Conservation (phyloP, 805 yeast genomes). For the Suhomyces kilbournensis region DNA sequence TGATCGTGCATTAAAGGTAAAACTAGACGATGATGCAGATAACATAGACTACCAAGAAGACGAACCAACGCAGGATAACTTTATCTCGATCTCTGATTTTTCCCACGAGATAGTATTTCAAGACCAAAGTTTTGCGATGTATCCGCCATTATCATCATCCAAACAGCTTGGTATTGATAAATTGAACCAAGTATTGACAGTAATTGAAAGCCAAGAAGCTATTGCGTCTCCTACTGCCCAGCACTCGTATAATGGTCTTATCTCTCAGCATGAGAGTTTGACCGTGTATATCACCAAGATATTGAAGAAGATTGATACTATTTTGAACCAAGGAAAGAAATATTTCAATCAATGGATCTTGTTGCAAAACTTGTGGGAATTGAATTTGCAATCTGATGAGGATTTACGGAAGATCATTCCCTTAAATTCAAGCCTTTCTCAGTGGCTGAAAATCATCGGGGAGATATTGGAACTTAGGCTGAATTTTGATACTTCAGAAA, state of each 20-base stretch:
- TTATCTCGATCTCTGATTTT: not conserved
- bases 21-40: not conserved
- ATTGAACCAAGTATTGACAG: constrained; percentile 15
- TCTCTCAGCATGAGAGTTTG: not conserved
- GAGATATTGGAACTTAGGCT: constrained; percentile 43
- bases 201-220: constrained; percentile 16
- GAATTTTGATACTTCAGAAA: constrained; percentile 51
- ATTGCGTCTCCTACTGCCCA: constrained; percentile 1
- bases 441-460: constrained; percentile 49
- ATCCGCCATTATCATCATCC: constrained; percentile 40
- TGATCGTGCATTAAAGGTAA: not conserved
- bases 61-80: not conserved
- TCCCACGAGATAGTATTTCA: constrained; percentile 36
- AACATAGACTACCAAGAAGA: not conserved
- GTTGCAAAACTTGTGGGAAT: constrained; percentile 59
- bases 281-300: constrained; percentile 1
- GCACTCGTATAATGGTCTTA: not conserved
- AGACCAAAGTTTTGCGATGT: constrained; percentile 33
- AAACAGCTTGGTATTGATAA: constrained; percentile 26
- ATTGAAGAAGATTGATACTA: constrained; percentile 26
- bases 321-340: constrained; percentile 21
- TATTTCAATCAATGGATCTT: constrained; percentile 53
- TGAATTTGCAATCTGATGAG: constrained; percentile 38
- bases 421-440: constrained; percentile 13
- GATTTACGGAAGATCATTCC: constrained; percentile 30